A percentile compares a stretch with the other conserved stretches of the same genome.
phyloP scores from a whole-genome alignment of 2,329 filamentous ascomycete species.

The Byssoonygena ceratinophila region DNA sequence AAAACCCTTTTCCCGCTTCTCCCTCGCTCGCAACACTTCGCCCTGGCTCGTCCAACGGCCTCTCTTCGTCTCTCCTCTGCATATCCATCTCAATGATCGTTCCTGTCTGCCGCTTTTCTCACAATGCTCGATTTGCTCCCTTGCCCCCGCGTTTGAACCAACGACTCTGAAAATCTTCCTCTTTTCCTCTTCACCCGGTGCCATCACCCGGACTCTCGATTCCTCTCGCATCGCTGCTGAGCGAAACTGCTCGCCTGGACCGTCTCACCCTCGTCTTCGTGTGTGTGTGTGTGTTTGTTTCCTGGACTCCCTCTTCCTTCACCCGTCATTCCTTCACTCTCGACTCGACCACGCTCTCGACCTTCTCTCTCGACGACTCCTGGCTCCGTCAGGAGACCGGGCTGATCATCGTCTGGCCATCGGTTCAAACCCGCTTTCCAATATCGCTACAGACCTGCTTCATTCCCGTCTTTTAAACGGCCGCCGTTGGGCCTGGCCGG shows the following conservation, averaged over 20 bases:
- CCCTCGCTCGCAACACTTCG: not conserved
- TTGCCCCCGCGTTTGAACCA: not conserved
- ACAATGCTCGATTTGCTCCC: slow-evolving; percentile 5
- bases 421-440: not conserved
- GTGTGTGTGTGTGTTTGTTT: too few relatives aligned
- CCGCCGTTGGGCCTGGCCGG: not conserved
- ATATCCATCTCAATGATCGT: not conserved
- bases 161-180: not conserved
- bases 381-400: too few relatives aligned
- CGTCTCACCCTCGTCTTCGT: not conserved
- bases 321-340: too few relatives aligned
- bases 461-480: not conserved
- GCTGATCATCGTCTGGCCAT: too few relatives aligned
- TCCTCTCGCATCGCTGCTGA: not conserved
- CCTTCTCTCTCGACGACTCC: too few relatives aligned
- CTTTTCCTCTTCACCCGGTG: not conserved
- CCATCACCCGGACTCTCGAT: not conserved
- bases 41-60: not conserved
- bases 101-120: not conserved
- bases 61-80: not conserved
- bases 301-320: not conserved
- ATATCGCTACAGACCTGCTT: not conserved
- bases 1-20: too few relatives aligned
- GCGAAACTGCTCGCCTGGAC: not conserved
- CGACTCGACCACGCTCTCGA: too few relatives aligned